phyloP scores from a whole-genome alignment of 2,329 filamentous ascomycete genomes.

The Arthrobotrys entomopaga region DNA sequence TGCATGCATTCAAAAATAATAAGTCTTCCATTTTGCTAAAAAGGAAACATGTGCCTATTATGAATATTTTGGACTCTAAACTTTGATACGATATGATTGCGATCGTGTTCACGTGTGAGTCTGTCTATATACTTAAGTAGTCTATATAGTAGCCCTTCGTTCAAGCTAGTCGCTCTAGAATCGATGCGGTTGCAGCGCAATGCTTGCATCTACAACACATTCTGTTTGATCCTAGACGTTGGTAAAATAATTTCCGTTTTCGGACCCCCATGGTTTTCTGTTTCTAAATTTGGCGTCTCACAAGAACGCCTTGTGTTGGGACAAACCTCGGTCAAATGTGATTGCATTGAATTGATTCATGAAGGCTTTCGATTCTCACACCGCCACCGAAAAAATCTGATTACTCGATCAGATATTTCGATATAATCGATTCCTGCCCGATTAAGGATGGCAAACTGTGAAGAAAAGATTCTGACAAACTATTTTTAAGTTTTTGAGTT shows the following conservation, averaged over 20 bases:
- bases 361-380: background rate
- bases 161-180: too few relatives aligned
- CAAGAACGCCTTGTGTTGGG: background rate
- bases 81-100: too few relatives aligned
- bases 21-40: too few relatives aligned
- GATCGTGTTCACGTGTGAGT: too few relatives aligned
- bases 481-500: background rate
- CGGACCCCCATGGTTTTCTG: background rate
- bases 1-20: too few relatives aligned
- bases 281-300: constrained; percentile 44
- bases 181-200: too few relatives aligned
- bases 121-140: too few relatives aligned
- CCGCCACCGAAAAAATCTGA: too few relatives aligned
- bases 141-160: too few relatives aligned
- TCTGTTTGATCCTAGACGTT: background rate
- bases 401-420: background rate
- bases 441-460: background rate
- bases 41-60: too few relatives aligned
- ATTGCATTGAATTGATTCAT: too few relatives aligned
- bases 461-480: background rate
- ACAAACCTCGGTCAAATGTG: background rate
- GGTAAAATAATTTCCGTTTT: constrained; percentile 43
- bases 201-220: constrained; percentile 21
- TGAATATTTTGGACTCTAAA: too few relatives aligned
- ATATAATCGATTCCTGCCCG: background rate